Evolutionary conservation across 2,329 filamentous ascomycete genomes (phyloP).

Genomic region (Fusarium odoratissimum): DNA sequence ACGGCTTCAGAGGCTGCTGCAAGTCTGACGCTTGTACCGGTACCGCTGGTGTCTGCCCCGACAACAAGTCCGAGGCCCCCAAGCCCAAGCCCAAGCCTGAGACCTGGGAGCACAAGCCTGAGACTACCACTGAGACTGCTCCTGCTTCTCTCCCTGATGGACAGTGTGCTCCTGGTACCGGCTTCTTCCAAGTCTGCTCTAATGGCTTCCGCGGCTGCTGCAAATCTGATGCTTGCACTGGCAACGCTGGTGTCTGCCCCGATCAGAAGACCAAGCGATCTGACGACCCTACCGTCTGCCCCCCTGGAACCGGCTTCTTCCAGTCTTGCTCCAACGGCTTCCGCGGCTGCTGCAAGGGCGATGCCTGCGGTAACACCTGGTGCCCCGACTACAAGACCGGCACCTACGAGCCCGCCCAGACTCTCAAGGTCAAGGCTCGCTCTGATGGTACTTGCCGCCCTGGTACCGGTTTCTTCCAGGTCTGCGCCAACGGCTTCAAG

Average conservation of each 20-base stretch:
- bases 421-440: conserved; percentile 19
- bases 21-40: conserved; percentile 19
- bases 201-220: conserved; percentile 31
- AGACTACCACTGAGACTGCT: background rate
- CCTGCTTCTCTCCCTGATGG: background rate
- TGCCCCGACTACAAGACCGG: conserved; percentile 33
- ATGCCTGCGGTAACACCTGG: conserved; percentile 21
- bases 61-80: background rate
- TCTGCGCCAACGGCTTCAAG: conserved; percentile 28
- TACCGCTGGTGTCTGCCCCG: background rate
- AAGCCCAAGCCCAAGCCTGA: background rate
- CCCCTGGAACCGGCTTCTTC: conserved; percentile 6
- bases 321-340: conserved; percentile 16
- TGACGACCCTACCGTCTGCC: conserved; percentile 2
- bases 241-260: conserved; percentile 11
- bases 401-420: conserved; percentile 25
- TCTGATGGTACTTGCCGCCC: conserved; percentile 11
- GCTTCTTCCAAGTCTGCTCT: conserved; percentile 22
- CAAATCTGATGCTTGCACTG: conserved; percentile 23
- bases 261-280: conserved; percentile 2
- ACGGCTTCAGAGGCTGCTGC: conserved; percentile 30
- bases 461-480: conserved; percentile 21
- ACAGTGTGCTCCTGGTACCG: background rate
- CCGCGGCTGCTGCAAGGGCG: conserved; percentile 30
- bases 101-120: background rate